Base-by-base conservation (phyloP, 139 green algal species). In the Chlamydomonas incerta region DNA sequence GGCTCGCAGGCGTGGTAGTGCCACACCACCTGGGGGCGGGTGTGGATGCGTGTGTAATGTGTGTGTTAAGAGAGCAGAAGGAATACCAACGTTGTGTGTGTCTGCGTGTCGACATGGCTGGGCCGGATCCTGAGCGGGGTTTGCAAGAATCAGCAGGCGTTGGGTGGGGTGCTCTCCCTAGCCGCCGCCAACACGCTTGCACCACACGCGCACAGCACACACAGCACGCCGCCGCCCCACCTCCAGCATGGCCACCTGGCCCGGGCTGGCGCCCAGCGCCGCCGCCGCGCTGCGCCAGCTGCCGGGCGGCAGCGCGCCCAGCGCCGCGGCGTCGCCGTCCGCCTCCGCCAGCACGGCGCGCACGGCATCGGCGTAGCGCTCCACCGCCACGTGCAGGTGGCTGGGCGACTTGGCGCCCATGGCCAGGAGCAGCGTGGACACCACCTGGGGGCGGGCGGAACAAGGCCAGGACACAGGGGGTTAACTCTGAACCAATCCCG, bases 341-440 rank as follows among this genome's bases (percentile, higher is more conserved):
- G 47, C 46, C 20, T 88, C 82, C 28, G 35, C 65, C 60, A 94
- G 73, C 72, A 93, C 71, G 14, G 72, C n/a, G 23, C 76, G 57
- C 50, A 97, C 79, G 37, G 92, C 82, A 3, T 81, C 74, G 31
- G 84, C 79, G 89, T 97, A 98, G 5, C 96, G 90, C 89, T 98
- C 94, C 76, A 98, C 79, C 15, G 92, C 89, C 26, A 94, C 96
- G 65, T 95, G 85, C 74, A 94, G 92, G 90, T 98, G 96, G 33
- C 91, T 96, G 88, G 96, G 96, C 24, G 82, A 93, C 91, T 98
- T 98, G 83, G 91, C 87, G 9, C 96, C 95, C 18, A 94, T 89
- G 11, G 93, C 80, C 52, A 98, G 81, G 74, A 98, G 71, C 46
- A 89, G 91, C 17, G 92, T 92, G 71, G 88, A 83, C 31, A 96